Conservation (phyloP, 2,329 filamentous ascomycete species). For the Colletotrichum sp. region DNA sequence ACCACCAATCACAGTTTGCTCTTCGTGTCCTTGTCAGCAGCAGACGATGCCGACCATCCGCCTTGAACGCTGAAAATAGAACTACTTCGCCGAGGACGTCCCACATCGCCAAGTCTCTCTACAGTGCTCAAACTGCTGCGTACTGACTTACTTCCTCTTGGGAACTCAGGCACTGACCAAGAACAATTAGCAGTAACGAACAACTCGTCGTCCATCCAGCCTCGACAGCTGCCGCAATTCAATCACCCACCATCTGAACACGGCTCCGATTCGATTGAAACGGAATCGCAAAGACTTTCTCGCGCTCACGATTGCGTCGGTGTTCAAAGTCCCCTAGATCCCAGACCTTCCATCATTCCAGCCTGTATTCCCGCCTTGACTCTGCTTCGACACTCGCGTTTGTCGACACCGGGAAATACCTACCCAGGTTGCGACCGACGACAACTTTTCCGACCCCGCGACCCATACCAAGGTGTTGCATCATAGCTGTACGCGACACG, state of each 20-base stretch:
- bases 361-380: not conserved
- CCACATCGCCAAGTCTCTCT: not conserved
- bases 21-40: not conserved
- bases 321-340: not conserved
- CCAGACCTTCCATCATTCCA: not conserved
- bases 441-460: not conserved
- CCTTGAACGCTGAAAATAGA: slow-evolving; percentile 1
- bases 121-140: not conserved
- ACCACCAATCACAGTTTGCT: not conserved
- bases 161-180: not conserved
- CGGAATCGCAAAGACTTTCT: not conserved
- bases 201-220: not conserved
- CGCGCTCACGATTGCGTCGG: not conserved
- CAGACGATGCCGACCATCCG: not conserved
- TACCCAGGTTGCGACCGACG: not conserved
- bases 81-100: not conserved
- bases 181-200: not conserved
- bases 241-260: not conserved
- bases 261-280: not conserved
- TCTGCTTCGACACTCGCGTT: not conserved
- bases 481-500: not conserved
- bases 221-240: not conserved
- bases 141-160: not conserved
- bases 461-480: not conserved
- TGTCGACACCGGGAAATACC: not conserved